Evolutionary conservation across 768 basidiomycete species (phyloP).

Genomic region (Rhizopogon vesiculosus): DNA sequence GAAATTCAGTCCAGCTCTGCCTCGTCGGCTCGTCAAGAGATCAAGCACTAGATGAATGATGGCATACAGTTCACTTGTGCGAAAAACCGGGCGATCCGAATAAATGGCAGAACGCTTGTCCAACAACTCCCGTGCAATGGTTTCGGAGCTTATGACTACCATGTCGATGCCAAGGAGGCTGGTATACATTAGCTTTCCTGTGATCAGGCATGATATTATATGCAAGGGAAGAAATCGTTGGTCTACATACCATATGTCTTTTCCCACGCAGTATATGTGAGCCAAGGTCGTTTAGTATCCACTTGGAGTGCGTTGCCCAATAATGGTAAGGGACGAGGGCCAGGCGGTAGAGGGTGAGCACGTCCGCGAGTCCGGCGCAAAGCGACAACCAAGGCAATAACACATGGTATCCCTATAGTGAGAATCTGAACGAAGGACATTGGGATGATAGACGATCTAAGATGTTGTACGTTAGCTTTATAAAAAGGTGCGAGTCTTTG

Average conservation of each 20-base stretch:
- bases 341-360: neutral
- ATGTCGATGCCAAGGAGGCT: conserved; percentile 4
- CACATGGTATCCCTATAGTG: neutral
- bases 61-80: neutral
- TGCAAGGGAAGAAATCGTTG: neutral
- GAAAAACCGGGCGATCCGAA: neutral
- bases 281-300: conserved; percentile 1
- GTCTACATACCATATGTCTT: neutral
- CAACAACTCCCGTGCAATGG: conserved; percentile 2
- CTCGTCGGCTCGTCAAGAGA: neutral
- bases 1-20: conserved; percentile 20
- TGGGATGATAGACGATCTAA: no score
- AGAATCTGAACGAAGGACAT: neutral
- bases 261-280: conserved; percentile 1
- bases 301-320: neutral
- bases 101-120: conserved; percentile 1
- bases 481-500: neutral
- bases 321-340: conserved; percentile 1
- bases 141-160: conserved; percentile 5
- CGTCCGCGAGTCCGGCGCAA: neutral
- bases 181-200: neutral
- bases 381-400: neutral
- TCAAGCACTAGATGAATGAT: neutral
- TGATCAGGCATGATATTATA: neutral
- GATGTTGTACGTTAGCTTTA: neutral